Evolutionary conservation across 371 early-diverging fungal genomes (phyloP).

Genomic region (Mortierella sp.): DNA sequence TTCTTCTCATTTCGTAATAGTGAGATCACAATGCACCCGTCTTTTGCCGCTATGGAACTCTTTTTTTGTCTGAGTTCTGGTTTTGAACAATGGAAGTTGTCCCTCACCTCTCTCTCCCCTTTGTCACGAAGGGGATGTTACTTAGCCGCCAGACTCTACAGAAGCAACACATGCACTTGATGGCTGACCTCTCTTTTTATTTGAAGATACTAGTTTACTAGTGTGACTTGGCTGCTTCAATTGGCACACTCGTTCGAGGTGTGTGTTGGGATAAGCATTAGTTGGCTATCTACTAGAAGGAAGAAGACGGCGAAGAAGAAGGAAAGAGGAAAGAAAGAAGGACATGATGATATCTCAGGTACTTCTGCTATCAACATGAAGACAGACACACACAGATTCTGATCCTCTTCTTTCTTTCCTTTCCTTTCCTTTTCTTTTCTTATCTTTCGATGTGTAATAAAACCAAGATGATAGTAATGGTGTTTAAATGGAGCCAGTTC

Average conservation of each 20-base stretch:
- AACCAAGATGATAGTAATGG: too few relatives aligned
- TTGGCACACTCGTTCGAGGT: background rate
- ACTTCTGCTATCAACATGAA: constrained; percentile 47
- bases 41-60: background rate
- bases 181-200: background rate
- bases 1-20: background rate
- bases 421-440: too few relatives aligned
- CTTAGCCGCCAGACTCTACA: background rate
- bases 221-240: background rate
- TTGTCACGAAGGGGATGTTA: background rate
- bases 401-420: constrained; percentile 27
- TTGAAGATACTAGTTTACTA: background rate
- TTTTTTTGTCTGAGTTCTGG: constrained; percentile 5
- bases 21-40: background rate
- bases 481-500: too few relatives aligned
- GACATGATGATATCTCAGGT: constrained; percentile 58
- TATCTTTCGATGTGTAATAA: too few relatives aligned
- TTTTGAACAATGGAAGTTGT: background rate
- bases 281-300: background rate
- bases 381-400: constrained; percentile 49
- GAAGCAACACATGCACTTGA: background rate
- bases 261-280: background rate
- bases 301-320: background rate
- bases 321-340: background rate
- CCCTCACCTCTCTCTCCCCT: background rate